A percentile compares a stretch with the other conserved stretches of the same genome.
phyloP scores from a whole-genome alignment of 1,284 basidiomycete genomes.

The Ceratorhiza oryzae-sativae region DNA sequence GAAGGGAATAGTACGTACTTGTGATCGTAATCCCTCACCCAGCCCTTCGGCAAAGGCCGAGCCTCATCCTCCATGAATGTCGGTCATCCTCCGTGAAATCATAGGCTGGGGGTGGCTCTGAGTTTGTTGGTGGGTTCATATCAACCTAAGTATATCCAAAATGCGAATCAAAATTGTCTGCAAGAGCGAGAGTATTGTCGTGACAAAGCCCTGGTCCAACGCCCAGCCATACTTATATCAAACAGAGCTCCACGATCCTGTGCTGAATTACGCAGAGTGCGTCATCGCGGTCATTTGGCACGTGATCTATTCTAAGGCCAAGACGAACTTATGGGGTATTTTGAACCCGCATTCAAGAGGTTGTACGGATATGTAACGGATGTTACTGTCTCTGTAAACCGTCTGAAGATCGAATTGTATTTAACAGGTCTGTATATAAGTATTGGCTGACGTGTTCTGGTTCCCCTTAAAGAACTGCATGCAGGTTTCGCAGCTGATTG shows the following conservation, averaged over 20 bases:
- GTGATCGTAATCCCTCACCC: constrained; percentile 64
- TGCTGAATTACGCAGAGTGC: background rate
- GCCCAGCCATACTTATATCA: constrained; percentile 1
- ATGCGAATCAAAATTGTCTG: background rate
- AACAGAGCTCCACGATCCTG: background rate
- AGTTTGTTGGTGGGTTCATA: constrained; percentile 10
- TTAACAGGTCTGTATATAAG: too few species aligned
- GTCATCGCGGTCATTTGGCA: constrained; percentile 30
- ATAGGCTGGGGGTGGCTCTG: constrained; percentile 18
- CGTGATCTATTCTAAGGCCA: background rate
- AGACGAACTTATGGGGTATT: constrained; percentile 1
- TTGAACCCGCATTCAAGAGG: background rate
- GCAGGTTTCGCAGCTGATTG: too few species aligned
- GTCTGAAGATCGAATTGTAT: too few species aligned
- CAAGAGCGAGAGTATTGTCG: background rate
- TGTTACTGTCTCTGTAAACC: too few species aligned
- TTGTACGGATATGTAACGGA: too few species aligned
- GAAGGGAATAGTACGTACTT: constrained; percentile 23
- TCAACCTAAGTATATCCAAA: background rate
- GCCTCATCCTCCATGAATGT: constrained; percentile 41
- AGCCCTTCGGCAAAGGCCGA: constrained; percentile 62
- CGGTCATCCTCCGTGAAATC: constrained; percentile 39
- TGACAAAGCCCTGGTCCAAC: background rate
- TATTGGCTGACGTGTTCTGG: too few species aligned
- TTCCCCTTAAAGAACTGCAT: too few species aligned